Base-by-base conservation (phyloP, 2,329 filamentous ascomycete species). In the Cyphellophora attinorum region DNA sequence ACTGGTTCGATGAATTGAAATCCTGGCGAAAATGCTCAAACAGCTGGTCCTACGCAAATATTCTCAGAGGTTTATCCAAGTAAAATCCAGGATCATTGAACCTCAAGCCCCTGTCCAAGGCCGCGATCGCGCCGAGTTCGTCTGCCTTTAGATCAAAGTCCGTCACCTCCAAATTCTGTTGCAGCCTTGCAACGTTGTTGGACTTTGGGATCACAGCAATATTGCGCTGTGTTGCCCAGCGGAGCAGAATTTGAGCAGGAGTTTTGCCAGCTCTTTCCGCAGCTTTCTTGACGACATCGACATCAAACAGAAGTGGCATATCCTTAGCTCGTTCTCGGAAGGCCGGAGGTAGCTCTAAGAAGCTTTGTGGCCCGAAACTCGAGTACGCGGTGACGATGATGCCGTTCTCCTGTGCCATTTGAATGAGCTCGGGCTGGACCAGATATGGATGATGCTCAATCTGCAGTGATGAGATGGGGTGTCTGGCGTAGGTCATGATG, bases 371-470 rank as follows among this genome's bases (percentile, higher is more conserved):
- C 25, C 85, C 85, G 53, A 91, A 89, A 31, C 80, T 84, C 14
- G 80, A 86, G 70, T 91, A 93, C 33, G 82, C 85, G 3, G 84
- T 91, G 38, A 93, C 71, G 47, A 70, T 68, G 50, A 93, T 79
- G 41, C 76, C 74, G 62, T 85, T 71, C 35, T 65, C 62, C 65
- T 81, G 69, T 50, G 79, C 80, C 33, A 85, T 74, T 51, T 74
- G 65, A 51, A 91, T 58, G 34, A 93, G 73, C 35, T 76, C 70
- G 40, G 67, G 60, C 69, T 93, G 85, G 41, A 82, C 79, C 39
- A 89, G 74, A 71, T 88, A 91, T 16, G 85, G 85, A 70, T 93
- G 85, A 66, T 89, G 83, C 69, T 93, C 85, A 59, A 93, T 79
- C 69, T 93, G 85, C 41, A 91, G 77, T 27, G 81, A 79, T 25